Conservation (phyloP, 495 filamentous ascomycete genomes). For the Sordaria brevicollis region DNA sequence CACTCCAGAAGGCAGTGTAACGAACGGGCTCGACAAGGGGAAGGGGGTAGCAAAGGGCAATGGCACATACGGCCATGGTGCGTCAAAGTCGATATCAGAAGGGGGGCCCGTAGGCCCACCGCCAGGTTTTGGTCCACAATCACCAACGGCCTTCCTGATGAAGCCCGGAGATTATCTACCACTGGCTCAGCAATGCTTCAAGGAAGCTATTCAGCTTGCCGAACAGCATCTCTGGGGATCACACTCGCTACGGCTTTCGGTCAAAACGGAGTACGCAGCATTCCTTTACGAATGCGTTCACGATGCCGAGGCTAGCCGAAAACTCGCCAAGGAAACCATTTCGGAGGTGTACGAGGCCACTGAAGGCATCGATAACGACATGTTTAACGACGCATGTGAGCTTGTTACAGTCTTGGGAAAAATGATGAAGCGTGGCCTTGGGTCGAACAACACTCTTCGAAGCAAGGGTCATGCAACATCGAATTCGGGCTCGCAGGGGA, state of each 20-base stretch:
- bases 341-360: slow-evolving; percentile 82
- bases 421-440: slow-evolving; percentile 63
- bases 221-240: slow-evolving; percentile 69
- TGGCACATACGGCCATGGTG: slow-evolving; percentile 9
- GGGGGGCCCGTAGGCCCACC: slow-evolving; percentile 41
- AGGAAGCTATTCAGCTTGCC: slow-evolving; percentile 63
- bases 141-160: slow-evolving; percentile 58
- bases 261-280: slow-evolving; percentile 88
- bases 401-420: slow-evolving; percentile 62
- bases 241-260: slow-evolving; percentile 79
- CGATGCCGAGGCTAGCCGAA: slow-evolving; percentile 61
- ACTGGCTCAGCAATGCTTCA: slow-evolving; percentile 69
- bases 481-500: slow-evolving; percentile 17
- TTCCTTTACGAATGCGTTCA: slow-evolving; percentile 92
- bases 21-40: slow-evolving; percentile 30
- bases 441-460: slow-evolving; percentile 18
- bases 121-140: slow-evolving; percentile 38
- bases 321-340: slow-evolving; percentile 72
- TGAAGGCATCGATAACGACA: slow-evolving; percentile 87
- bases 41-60: slow-evolving; percentile 32
- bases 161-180: slow-evolving; percentile 76
- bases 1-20: slow-evolving; percentile 19
- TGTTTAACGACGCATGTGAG: slow-evolving; percentile 69
- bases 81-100: slow-evolving; percentile 13
- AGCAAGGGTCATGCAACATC: slow-evolving; percentile 17